Conservation (phyloP, 2,329 filamentous ascomycete species). For the Trichoderma simmonsii region DNA sequence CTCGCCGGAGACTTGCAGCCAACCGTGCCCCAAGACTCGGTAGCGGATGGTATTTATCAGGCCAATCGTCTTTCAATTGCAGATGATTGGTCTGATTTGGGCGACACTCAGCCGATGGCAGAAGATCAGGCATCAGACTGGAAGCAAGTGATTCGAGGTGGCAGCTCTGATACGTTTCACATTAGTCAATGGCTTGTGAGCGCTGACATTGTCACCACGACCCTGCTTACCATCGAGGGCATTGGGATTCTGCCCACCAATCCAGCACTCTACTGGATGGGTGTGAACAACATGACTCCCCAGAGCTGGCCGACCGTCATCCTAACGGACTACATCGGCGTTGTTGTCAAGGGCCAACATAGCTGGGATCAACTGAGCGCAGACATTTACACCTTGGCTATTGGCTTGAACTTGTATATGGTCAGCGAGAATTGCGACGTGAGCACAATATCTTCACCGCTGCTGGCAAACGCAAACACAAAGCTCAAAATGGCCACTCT, state of each 20-base stretch:
- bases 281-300: conserved; percentile 29
- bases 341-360: conserved; percentile 27
- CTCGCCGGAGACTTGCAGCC: conserved; percentile 26
- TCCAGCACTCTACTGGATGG: conserved; percentile 35
- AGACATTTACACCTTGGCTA: conserved; percentile 31
- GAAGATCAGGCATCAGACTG: conserved; percentile 25
- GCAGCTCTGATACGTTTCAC: conserved; percentile 26
- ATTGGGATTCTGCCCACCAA: conserved; percentile 34
- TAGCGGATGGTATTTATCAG: conserved; percentile 32
- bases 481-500: neutral
- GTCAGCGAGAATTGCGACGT: conserved; percentile 34
- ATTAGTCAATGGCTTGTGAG: conserved; percentile 35
- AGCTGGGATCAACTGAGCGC: conserved; percentile 31
- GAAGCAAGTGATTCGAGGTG: conserved; percentile 24
- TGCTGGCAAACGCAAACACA: conserved; percentile 19
- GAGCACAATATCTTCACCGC: conserved; percentile 23
- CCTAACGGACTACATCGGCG: conserved; percentile 33
- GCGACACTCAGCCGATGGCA: conserved; percentile 26
- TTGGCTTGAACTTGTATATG: conserved; percentile 32
- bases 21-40: conserved; percentile 24
- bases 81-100: conserved; percentile 33
- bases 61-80: conserved; percentile 24
- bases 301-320: conserved; percentile 32
- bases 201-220: conserved; percentile 27
- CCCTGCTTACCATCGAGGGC: conserved; percentile 27